Base-by-base conservation (phyloP, 2,329 filamentous ascomycete genomes). In the Ophiostoma sp. region DNA sequence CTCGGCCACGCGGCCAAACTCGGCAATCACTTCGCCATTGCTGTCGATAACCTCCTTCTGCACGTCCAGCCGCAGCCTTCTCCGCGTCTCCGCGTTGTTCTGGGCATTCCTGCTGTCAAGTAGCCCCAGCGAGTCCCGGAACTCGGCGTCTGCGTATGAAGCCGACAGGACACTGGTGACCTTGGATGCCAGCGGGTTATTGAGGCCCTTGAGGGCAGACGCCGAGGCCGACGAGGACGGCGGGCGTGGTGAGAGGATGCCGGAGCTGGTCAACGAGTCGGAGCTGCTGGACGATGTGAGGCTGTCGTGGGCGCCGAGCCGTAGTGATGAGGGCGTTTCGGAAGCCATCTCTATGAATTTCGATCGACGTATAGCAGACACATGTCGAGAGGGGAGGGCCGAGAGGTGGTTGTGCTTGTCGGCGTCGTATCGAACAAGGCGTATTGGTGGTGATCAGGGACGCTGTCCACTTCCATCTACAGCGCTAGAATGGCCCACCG, bases 1-100 rank as follows among this genome's bases (percentile, higher is more conserved):
- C 84, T 96, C 91, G 42, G 93, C 92, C 72, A 99, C 92, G 68
- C 88, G 85, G 47, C 93, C 92, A 78, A 98, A 98, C 76, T 97
- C 92, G 67, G 86, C 83, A 69, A 98, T 87, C 71, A 98, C 91
- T 72, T 92, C 87, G 65, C 91, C 93, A 85, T 98, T 97, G 78
- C 90, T 93, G 72, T 94, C 87, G 68, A 98, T 93, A 49, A 97
- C 91, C 75, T 98, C 93, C 76, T 90, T 94, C 76, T 98, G 93
- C 1, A 96, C 83, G 75, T 96, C 88, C 0, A 96, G 79, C 16
- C 93, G 87, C 16, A 98, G 79, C 69, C 91, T 89, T 5, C 94
- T 87, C 66, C 95, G 85, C 2, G 88, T 89, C 72, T 93, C 90
- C 9, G 91, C 84, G 12, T 87, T 91, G 76, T 96, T 97, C 68